Evolutionary conservation across 2,329 filamentous ascomycete genomes (phyloP), one percentile per base, ranked within the genome.

Genomic region (Ophiosphaerella narmari): DNA sequence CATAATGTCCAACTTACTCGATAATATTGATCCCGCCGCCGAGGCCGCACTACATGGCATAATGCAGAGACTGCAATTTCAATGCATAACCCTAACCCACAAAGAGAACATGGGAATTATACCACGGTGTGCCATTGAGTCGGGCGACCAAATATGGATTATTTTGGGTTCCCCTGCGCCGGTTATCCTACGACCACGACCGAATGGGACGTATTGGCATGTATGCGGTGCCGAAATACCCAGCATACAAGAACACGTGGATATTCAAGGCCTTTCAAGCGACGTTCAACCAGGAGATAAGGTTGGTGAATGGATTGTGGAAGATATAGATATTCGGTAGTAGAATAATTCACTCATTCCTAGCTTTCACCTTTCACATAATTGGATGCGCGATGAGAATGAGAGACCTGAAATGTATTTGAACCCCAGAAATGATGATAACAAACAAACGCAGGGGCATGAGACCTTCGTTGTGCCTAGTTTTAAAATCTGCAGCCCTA

Each of bases 121-220:
- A 7, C 21, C 37, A 9, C 7, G 8, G 11, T 50, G 42, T 8
- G 26, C 34, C 16, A 7, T 46, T 21, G 7, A 23, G n/a, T 13
- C n/a, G 13, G 32, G 32, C 2, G 48, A 50, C 18, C 38, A 50
- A 11, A n/a, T 50, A 12, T 45, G 48, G 42, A 26, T 50, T 8
- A 37, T 44, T 24, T 14, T 50, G 13, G 48, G 48, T 14, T 46
- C 32, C 37, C 13, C 24, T 9, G 4, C 16, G 2, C 48, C 36
- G 13, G 16, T 46, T 5, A 12, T 46, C 7, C 18, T 46, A 6
- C 32, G 42, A 13, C 42, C 23, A 13, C 12, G 16, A 16, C 24
- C n/a, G 8, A 37, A 42, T 16, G 38, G 38, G 21, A 18, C 9
- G 11, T 50, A 50, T 24, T 26, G 16, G 32, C 38, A 46, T 21